A percentile compares a stretch with the other conserved stretches of the same genome.
These are phyloP conservation scores for Chlorella ohadii DNA, from an alignment of 139 green algal species.

Conservation along the genomic window DNA sequence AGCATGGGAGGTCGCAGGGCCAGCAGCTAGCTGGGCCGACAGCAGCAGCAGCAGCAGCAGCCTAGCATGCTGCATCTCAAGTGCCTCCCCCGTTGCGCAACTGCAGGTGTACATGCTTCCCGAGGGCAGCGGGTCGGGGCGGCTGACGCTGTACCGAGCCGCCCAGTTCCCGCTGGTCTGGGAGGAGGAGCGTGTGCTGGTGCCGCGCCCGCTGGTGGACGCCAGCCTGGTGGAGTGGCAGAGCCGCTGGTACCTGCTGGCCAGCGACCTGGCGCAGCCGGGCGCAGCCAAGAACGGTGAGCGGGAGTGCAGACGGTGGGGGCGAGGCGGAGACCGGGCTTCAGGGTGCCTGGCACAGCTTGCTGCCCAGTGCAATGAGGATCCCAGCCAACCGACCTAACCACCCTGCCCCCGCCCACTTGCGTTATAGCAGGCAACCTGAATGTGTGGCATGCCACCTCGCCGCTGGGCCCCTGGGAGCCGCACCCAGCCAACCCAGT, in stretches of 20 bases:
- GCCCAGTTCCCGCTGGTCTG: constrained; percentile 47
- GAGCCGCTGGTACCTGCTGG: constrained; percentile 53
- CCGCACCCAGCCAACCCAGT: constrained; percentile 45
- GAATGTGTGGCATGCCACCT: constrained; percentile 33
- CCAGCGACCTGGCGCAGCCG: constrained; percentile 17
- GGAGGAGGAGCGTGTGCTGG: constrained; percentile 18
- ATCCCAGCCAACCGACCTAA: too few species aligned
- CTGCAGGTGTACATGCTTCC: constrained; percentile 61
- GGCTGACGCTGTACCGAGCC: constrained; percentile 51
- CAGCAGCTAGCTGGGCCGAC: too few species aligned
- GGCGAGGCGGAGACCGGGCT: neutral
- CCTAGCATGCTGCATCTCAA: too few species aligned
- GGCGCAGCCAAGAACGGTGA: neutral
- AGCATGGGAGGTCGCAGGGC: too few species aligned
- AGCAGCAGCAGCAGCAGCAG: too few species aligned
- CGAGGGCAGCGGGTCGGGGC: constrained; percentile 38
- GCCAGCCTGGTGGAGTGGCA: constrained; percentile 39
- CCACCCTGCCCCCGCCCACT: neutral
- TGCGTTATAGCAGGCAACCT: constrained; percentile 9
- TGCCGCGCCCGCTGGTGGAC: constrained; percentile 44
- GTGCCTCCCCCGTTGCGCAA: too few species aligned
- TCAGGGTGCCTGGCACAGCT: neutral
- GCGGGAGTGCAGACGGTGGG: neutral
- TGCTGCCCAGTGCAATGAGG: neutral
- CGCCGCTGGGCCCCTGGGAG: constrained; percentile 49